Conservation (phyloP, 2,329 filamentous ascomycete genomes). For the Penicillium sp. region DNA sequence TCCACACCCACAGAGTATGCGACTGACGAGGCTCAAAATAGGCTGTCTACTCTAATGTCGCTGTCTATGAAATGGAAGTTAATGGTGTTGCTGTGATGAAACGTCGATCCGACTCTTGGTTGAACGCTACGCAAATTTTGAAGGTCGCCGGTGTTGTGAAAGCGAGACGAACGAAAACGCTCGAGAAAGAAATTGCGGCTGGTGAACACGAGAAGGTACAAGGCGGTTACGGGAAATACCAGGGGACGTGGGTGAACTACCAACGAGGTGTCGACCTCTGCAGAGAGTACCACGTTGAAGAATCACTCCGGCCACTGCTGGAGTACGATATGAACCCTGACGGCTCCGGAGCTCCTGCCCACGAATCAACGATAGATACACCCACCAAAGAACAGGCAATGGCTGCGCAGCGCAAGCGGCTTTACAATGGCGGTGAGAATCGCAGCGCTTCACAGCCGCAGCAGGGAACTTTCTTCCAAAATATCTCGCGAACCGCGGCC, state of each 20-base stretch:
- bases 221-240: conserved; percentile 97
- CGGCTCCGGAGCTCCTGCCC: conserved; percentile 64
- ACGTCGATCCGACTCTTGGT: conserved; percentile 87
- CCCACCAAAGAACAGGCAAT: conserved; percentile 98
- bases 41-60: conserved; percentile 92
- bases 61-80: conserved; percentile 98
- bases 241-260: conserved; percentile 97
- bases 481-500: conserved; percentile 89
- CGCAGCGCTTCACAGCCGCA: conserved; percentile 61
- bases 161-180: conserved; percentile 92
- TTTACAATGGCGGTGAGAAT: conserved; percentile 77
- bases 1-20: not conserved
- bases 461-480: conserved; percentile 92
- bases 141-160: conserved; percentile 98
- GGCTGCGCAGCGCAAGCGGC: conserved; percentile 87
- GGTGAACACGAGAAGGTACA: conserved; percentile 98
- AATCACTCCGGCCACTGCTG: conserved; percentile 47
- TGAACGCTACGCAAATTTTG: conserved; percentile 97
- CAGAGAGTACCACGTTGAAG: conserved; percentile 62
- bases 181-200: conserved; percentile 95
- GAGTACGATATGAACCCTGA: conserved; percentile 51
- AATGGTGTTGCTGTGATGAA: conserved; percentile 94
- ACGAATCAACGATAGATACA: conserved; percentile 73
- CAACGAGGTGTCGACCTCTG: conserved; percentile 90
- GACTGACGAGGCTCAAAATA: conserved; percentile 29